phyloP scores from a whole-genome alignment of 2,329 filamentous ascomycete genomes.

The Dactylellina cionopaga region DNA sequence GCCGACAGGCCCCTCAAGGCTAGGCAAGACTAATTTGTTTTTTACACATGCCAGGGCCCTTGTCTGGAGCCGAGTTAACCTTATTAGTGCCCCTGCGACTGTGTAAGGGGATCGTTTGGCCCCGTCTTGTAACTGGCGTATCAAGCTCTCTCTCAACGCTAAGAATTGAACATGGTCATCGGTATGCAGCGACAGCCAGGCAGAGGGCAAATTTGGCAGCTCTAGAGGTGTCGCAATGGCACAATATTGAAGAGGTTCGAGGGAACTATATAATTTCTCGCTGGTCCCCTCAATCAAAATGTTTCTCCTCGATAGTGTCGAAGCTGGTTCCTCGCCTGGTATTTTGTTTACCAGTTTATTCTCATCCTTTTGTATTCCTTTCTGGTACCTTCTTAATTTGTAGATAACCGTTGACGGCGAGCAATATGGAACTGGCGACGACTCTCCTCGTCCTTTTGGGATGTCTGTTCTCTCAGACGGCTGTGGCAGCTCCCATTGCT shows the following conservation, averaged over 20 bases:
- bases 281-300: slow-evolving; percentile 29
- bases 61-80: slow-evolving; percentile 49
- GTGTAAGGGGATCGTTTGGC: slow-evolving; percentile 29
- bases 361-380: slow-evolving; percentile 3
- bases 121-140: slow-evolving; percentile 35
- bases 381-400: slow-evolving; percentile 1
- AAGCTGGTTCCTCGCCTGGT: slow-evolving; percentile 39
- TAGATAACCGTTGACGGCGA: slow-evolving; percentile 4
- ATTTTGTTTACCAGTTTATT: slow-evolving; percentile 4
- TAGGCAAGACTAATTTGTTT: slow-evolving; percentile 49
- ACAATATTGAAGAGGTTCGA: slow-evolving; percentile 7
- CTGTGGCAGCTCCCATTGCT: slow-evolving; percentile 26
- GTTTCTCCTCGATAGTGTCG: slow-evolving; percentile 27
- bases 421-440: slow-evolving; percentile 19
- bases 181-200: slow-evolving; percentile 25
- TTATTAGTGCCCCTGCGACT: slow-evolving; percentile 42
- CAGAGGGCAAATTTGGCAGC: slow-evolving; percentile 46
- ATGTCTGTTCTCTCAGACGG: slow-evolving; percentile 15
- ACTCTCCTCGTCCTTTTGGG: slow-evolving; percentile 29
- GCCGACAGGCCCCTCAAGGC: slow-evolving; percentile 4
- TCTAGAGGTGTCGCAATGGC: slow-evolving; percentile 7
- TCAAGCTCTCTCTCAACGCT: slow-evolving; percentile 40
- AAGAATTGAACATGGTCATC: slow-evolving; percentile 30
- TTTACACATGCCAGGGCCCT: slow-evolving; percentile 41
- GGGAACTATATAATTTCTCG: slow-evolving; percentile 50